Base-by-base conservation (phyloP, 2,329 filamentous ascomycete species). In the Huntiella moniliformis region DNA sequence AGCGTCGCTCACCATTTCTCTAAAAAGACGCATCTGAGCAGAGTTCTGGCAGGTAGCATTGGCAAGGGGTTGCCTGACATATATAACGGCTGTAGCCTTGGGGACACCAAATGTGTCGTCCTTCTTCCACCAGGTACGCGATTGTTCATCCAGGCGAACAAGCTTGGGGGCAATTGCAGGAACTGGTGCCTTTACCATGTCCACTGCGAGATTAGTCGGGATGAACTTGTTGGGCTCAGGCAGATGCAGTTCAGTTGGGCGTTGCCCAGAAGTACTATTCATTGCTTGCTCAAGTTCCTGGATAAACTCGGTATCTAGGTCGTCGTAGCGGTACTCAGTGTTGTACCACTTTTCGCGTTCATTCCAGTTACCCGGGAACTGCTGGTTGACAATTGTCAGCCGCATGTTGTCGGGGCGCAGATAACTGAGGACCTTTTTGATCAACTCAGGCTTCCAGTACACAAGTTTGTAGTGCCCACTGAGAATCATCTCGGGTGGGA, bases 41-140 rank as follows among this genome's bases (percentile, higher is more conserved):
- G 74, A 69, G 51, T 82, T 87, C 47, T 81, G 77, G 1, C 86
- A 82, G 4, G 82, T 86, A 1, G 82, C 73, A 58, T 77, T 78
- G n/a, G 82, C 77, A 39, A 93, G 63, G 0, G 86, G 82, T 49
- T 79, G 93, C 54, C 79, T 75, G 53, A 92, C 70, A 53, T 79
- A 84, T 52, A 94, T 74, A 52, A 86, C 74, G 13, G 96, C 67
- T 49, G 86, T 91, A 3, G 84, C 91, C 60, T 93, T 94, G 6
- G 91, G 91, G 7, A 96, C 91, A 87, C 88, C 96, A 62, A 96
- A 98, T 0, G 79, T 86, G 55, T 98, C 91, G 56, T 98, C 91
- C 63, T 96, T 96, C 67, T 98, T 98, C 68, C 79, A 95, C 91
- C 91, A 98, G 2, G 84, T 80, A 28, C 87, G 77, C 1, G 83